Evolutionary conservation across 257 asterid species (phyloP).

Genomic region (Rehmannia glutinosa): DNA sequence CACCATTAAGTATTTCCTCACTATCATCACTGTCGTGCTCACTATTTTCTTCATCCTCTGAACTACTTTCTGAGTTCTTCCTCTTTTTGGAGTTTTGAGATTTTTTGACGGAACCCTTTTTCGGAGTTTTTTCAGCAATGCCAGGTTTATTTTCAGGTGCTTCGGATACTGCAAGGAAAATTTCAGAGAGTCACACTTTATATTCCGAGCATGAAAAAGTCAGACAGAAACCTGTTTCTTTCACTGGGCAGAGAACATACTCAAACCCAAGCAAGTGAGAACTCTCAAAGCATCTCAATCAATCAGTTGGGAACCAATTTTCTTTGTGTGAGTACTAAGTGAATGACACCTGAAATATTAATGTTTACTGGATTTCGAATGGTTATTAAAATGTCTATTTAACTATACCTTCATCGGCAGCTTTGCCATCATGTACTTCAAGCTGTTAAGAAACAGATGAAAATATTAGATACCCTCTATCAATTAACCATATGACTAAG

Average conservation of each 20-base stretch:
- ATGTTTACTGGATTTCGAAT: too few species aligned
- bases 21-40: slow-evolving; percentile 44
- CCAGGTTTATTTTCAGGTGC: slow-evolving; percentile 29
- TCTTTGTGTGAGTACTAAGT: too few species aligned
- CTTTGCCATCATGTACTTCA: slow-evolving; percentile 85
- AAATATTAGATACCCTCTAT: too few species aligned
- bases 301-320: too few species aligned
- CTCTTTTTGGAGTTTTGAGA: slow-evolving; percentile 55
- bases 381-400: background rate
- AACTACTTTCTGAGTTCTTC: slow-evolving; percentile 51
- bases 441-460: slow-evolving; percentile 46
- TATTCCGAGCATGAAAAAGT: too few species aligned
- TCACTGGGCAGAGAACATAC: too few species aligned
- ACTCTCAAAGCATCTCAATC: too few species aligned
- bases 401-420: slow-evolving; percentile 64
- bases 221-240: too few species aligned
- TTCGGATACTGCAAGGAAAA: slow-evolving; percentile 38
- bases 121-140: slow-evolving; percentile 32
- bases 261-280: too few species aligned
- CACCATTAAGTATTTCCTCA: slow-evolving; percentile 50
- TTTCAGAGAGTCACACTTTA: background rate
- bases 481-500: too few species aligned
- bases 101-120: slow-evolving; percentile 33
- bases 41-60: slow-evolving; percentile 52
- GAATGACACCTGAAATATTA: too few species aligned